These are phyloP conservation scores for Saturnispora quitensis DNA, from an alignment of 805 yeast species.

Conservation along the genomic window DNA sequence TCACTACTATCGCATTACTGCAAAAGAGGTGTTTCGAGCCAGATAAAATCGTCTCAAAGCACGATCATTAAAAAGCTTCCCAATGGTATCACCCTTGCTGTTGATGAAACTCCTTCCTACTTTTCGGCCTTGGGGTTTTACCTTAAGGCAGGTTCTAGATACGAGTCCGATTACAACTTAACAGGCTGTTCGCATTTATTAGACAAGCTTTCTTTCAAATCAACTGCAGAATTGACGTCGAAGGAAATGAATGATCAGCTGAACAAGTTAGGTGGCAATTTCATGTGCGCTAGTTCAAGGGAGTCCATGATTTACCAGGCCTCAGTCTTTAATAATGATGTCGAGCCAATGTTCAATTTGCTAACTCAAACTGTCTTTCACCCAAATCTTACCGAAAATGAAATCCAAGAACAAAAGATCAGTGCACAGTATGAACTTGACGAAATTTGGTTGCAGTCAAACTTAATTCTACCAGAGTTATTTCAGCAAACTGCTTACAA, in stretches of 20 bases:
- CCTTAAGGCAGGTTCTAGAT: constrained; percentile 85
- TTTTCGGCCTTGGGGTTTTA: constrained; percentile 87
- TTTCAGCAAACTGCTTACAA: constrained; percentile 75
- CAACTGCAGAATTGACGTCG: constrained; percentile 51
- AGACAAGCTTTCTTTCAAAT: constrained; percentile 80
- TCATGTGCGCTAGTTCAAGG: constrained; percentile 85
- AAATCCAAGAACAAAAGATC: constrained; percentile 60
- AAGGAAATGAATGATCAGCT: constrained; percentile 64
- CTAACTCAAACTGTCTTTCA: constrained; percentile 68
- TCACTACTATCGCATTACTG: background rate
- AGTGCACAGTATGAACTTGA: constrained; percentile 75
- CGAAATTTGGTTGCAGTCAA: constrained; percentile 78
- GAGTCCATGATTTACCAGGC: constrained; percentile 93
- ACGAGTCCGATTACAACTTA: constrained; percentile 44
- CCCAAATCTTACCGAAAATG: constrained; percentile 62
- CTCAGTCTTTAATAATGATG: constrained; percentile 81
- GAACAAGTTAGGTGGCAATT: constrained; percentile 84
- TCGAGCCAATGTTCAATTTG: constrained; percentile 66
- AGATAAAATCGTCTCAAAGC: constrained; percentile 3
- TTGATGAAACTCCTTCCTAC: constrained; percentile 82
- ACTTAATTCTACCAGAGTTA: constrained; percentile 80
- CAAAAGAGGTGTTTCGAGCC: background rate
- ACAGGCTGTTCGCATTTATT: constrained; percentile 76
- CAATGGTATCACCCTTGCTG: constrained; percentile 77
- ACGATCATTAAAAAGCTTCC: constrained; percentile 34